Evolutionary conservation across 768 basidiomycete species (phyloP), one percentile per base, ranked within the genome.

Genomic region (Mycena leptocephala): DNA sequence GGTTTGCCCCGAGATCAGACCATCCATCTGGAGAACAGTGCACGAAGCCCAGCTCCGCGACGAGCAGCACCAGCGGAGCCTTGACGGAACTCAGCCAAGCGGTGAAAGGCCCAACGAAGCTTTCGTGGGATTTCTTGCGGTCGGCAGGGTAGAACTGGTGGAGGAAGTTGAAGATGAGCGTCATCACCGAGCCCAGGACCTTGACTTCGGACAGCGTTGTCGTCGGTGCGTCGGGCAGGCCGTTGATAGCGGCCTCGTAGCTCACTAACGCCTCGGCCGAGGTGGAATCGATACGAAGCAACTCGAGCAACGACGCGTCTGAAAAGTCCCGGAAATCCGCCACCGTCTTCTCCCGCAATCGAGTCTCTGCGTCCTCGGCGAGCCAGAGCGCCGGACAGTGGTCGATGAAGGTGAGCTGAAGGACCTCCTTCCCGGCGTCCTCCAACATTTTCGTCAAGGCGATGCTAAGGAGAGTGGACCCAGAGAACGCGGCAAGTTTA

Each of bases 381-480:
- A 2, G 35, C 35, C 48, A 75, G 1, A 78, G 22, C 0, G 35
- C 18, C 0, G 78, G 78, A 32, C 20, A 59, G 39, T 76, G 39
- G n/a, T 79, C 78, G 53, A 79, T 63, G 39, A 76, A 73, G 0
- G 67, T 41, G 26, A 79, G 70, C 48, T 71, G 51, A 8, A 62
- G 1, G 14, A 79, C 69, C 5, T 65, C 48, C 43, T 79, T 67
- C 2, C 72, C 75, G 32, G 48, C 43, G 20, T 70, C 75, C 41
- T 79, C 75, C 61, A 79, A 2, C 28, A 74, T 7, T 16, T 74
- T 73, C 3, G 58, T 37, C 33, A 79, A 24, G n/a, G 66, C 55
- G 26, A 76, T 66, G 5, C 41, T 46, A 37, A 33, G 28, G 14
- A 79, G 30, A 10, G 22, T 22, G 22, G 75, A 67, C 22, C 28